These are phyloP conservation scores for Pseudopediastrum boryanum DNA, from an alignment of 139 green algal species.

Conservation along the genomic window DNA sequence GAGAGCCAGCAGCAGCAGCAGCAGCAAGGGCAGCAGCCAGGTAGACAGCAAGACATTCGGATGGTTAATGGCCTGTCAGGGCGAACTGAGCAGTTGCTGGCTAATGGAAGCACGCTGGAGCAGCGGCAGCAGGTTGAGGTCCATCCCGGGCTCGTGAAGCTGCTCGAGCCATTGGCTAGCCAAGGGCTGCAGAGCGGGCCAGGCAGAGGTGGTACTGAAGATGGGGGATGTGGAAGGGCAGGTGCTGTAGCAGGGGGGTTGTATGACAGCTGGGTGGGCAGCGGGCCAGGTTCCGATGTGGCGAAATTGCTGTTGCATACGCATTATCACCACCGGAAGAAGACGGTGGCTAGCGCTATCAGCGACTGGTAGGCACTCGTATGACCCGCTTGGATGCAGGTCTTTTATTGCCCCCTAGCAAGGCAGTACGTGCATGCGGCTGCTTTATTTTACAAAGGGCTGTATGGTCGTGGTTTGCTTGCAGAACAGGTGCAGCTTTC, in stretches of 20 bases:
- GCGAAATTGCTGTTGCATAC: slow-evolving; percentile 76
- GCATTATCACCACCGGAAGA: slow-evolving; percentile 72
- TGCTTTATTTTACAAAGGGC: neutral
- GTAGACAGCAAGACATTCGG: slow-evolving; percentile 51
- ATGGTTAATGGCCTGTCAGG: neutral
- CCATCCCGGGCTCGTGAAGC: neutral
- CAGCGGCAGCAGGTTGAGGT: neutral
- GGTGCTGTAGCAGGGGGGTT: slow-evolving; percentile 27
- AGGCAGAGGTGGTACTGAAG: neutral
- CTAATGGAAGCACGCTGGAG: neutral
- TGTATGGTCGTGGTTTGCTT: neutral
- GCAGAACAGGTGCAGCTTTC: neutral
- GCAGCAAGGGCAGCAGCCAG: slow-evolving; percentile 53
- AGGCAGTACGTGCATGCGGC: neutral
- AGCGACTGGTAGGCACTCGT: slow-evolving; percentile 54
- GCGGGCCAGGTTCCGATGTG: slow-evolving; percentile 14
- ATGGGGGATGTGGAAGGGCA: neutral
- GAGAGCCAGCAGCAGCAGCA: slow-evolving; percentile 49
- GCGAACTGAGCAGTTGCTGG: too few species aligned
- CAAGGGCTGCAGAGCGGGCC: neutral
- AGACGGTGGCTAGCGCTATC: slow-evolving; percentile 51
- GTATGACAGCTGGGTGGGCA: slow-evolving; percentile 57
- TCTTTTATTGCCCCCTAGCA: neutral
- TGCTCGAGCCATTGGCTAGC: neutral
- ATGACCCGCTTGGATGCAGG: neutral